These are phyloP conservation scores for Hysterangium stoloniferum DNA, from an alignment of 768 basidiomycete genomes.

Conservation along the genomic window DNA sequence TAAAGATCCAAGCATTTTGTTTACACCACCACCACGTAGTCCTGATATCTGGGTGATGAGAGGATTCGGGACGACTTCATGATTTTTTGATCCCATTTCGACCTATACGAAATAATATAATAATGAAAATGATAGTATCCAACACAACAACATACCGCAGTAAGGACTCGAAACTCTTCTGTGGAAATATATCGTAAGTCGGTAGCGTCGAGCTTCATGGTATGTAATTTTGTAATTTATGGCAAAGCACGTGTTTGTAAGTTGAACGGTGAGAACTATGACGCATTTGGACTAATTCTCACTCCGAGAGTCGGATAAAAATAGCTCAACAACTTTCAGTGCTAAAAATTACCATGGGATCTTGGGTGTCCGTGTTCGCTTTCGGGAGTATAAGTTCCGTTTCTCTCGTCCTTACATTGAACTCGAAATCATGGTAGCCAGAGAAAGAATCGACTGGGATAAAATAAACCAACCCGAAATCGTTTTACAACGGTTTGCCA, in stretches of 20 bases:
- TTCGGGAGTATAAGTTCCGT: neutral
- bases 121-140: neutral
- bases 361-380: no score
- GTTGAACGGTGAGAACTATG: neutral
- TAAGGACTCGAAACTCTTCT: slow-evolving; percentile 93
- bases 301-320: no score
- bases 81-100: slow-evolving; percentile 98
- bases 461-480: slow-evolving; percentile 64
- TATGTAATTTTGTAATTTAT: slow-evolving; percentile 9
- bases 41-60: slow-evolving; percentile 91
- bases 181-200: slow-evolving; percentile 88
- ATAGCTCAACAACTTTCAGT: no score
- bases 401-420: neutral
- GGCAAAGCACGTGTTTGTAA: neutral
- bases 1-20: slow-evolving; percentile 83
- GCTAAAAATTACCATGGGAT: no score
- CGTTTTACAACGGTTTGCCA: slow-evolving; percentile 64
- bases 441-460: slow-evolving; percentile 37
- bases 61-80: slow-evolving; percentile 85
- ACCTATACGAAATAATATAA: slow-evolving; percentile 43
- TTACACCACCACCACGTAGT: slow-evolving; percentile 86
- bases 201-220: slow-evolving; percentile 90
- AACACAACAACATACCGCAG: slow-evolving; percentile 53
- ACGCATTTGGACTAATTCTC: neutral
- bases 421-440: neutral